A percentile compares a stretch with the other conserved stretches of the same genome.
Conservation (phyloP, 345 rosid genomes). For the Jatropha curcas region DNA sequence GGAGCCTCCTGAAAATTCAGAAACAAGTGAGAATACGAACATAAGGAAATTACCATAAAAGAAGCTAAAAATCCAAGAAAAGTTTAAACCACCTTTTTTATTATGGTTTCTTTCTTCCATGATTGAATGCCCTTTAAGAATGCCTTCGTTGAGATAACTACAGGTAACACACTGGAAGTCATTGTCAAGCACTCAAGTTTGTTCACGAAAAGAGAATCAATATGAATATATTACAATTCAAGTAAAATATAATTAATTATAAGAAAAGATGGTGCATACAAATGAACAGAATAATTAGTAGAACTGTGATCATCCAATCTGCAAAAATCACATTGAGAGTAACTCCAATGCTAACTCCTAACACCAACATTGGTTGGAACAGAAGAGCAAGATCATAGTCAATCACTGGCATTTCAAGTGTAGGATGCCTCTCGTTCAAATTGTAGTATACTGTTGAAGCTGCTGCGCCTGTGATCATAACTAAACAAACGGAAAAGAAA, state of each 20-base stretch:
- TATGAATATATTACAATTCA: not conserved
- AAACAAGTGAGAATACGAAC: not conserved
- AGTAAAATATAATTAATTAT: not conserved
- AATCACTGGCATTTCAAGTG: constrained; percentile 68
- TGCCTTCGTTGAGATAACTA: constrained; percentile 48
- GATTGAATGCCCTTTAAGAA: constrained; percentile 49
- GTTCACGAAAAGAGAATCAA: no score
- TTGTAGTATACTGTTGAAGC: constrained; percentile 79
- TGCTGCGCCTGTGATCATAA: constrained; percentile 89
- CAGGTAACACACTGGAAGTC: not conserved
- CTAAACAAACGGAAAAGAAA: constrained; percentile 27
- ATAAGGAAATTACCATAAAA: not conserved
- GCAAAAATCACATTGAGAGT: constrained; percentile 71
- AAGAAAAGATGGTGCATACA: constrained; percentile 34
- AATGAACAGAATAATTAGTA: constrained; percentile 73
- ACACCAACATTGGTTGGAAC: constrained; percentile 85
- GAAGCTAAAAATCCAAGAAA: not conserved
- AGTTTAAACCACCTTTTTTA: constrained; percentile 30
- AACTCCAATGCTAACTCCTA: constrained; percentile 83
- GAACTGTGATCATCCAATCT: constrained; percentile 81
- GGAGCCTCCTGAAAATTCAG: constrained; percentile 35
- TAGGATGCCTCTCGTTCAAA: constrained; percentile 71
- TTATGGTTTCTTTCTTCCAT: constrained; percentile 49
- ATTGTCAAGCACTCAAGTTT: no score
- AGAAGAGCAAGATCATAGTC: constrained; percentile 82